Evolutionary conservation across 225 moss, liverwort and hornwort genomes (phyloP).

Genomic region (Pleurozium schreberi): DNA sequence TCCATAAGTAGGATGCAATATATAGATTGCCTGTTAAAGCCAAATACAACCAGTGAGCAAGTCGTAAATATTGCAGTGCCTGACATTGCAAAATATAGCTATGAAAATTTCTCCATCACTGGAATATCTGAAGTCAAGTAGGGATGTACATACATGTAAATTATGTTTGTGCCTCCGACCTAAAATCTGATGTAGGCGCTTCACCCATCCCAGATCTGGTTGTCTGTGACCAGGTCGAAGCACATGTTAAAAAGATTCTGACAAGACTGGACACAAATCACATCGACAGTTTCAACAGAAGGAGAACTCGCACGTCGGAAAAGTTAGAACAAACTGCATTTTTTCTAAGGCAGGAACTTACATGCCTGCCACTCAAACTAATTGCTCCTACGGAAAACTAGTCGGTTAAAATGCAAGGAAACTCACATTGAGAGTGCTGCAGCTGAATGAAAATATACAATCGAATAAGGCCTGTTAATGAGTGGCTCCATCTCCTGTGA

Average conservation of each 20-base stretch:
- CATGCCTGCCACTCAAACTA: neutral
- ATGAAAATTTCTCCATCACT: neutral
- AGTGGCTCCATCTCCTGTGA: slow-evolving; percentile 89
- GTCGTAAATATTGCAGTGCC: neutral
- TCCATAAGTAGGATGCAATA: slow-evolving; percentile 66
- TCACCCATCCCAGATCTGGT: slow-evolving; percentile 91
- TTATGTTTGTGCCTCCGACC: slow-evolving; percentile 95
- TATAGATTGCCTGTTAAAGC: slow-evolving; percentile 71
- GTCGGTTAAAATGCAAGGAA: neutral
- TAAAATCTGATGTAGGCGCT: slow-evolving; percentile 91
- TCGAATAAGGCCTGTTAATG: slow-evolving; percentile 77
- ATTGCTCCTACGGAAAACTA: neutral
- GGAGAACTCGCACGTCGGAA: neutral
- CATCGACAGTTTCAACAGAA: neutral
- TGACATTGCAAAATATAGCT: neutral
- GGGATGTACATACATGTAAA: slow-evolving; percentile 58
- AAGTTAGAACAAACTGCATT: neutral
- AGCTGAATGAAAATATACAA: slow-evolving; percentile 97
- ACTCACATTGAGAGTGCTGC: slow-evolving; percentile 85
- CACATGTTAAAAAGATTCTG: neutral
- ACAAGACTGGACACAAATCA: neutral
- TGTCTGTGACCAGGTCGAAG: slow-evolving; percentile 47
- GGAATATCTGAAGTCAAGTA: neutral
- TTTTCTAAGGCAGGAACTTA: neutral
- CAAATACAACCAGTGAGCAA: neutral